phyloP scores from a whole-genome alignment of 164 flowering plant genomes.

The Piper longum region DNA sequence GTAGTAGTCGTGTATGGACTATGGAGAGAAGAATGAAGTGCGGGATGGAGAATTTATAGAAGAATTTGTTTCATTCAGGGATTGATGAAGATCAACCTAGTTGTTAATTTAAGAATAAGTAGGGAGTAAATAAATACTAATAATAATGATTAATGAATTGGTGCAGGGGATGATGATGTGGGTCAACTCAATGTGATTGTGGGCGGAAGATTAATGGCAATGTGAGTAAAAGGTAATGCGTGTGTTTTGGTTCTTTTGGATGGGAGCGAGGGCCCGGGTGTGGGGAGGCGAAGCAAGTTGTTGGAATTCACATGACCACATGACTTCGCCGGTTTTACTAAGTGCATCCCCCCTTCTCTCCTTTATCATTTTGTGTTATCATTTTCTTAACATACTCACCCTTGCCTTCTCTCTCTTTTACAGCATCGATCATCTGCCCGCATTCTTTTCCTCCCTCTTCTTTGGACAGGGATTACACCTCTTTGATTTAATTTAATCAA shows the following conservation, averaged over 20 bases:
- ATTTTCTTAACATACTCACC: conserved; percentile 7
- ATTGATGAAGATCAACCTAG: too few species aligned
- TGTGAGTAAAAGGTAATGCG: background rate
- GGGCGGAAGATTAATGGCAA: conserved; percentile 48
- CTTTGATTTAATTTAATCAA: too few species aligned
- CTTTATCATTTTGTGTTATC: conserved; percentile 5
- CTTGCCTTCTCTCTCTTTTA: background rate
- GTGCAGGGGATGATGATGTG: conserved; percentile 5
- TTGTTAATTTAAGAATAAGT: too few species aligned
- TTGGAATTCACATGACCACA: conserved; percentile 63
- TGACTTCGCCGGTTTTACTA: conserved; percentile 4
- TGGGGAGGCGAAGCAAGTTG: conserved; percentile 29
- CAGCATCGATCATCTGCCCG: background rate
- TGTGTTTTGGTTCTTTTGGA: conserved; percentile 12
- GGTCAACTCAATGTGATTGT: conserved; percentile 24
- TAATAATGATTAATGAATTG: too few species aligned
- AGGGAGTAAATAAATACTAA: too few species aligned
- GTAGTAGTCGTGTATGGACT: background rate
- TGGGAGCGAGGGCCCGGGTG: conserved; percentile 33
- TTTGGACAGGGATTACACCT: too few species aligned
- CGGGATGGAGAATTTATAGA: background rate
- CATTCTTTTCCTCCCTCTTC: too few species aligned
- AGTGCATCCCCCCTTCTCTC: conserved; percentile 64
- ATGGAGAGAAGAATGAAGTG: conserved; percentile 4
- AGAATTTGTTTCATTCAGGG: too few species aligned